Evolutionary conservation across 306 rosid genomes (phyloP).

Genomic region (Quercus engelmannii): DNA sequence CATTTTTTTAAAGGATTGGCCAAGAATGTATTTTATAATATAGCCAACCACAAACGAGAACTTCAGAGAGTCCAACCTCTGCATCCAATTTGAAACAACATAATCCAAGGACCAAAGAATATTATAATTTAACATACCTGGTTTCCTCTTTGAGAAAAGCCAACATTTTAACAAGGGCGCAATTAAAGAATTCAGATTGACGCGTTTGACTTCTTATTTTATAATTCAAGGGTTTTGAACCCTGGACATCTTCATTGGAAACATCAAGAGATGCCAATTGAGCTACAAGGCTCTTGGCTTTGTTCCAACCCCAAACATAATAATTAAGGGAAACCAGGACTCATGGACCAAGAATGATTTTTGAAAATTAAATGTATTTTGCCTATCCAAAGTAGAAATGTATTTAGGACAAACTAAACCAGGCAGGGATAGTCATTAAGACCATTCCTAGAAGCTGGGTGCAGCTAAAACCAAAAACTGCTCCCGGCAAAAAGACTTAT

Average conservation of each 20-base stretch:
- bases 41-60: background rate
- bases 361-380: background rate
- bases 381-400: background rate
- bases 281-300: no score
- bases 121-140: background rate
- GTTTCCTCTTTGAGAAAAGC: background rate
- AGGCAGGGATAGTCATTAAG: background rate
- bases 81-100: background rate
- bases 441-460: background rate
- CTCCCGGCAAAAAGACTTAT: background rate
- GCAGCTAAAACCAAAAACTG: background rate
- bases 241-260: no score
- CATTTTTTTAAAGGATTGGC: background rate
- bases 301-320: background rate
- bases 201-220: background rate
- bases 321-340: background rate
- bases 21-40: no score
- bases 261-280: no score
- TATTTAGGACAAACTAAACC: background rate
- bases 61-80: background rate
- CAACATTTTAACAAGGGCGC: background rate
- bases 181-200: background rate
- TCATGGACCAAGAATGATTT: background rate
- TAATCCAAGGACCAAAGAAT: background rate
- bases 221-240: no score